A percentile compares a stretch with the other conserved stretches of the same genome.
Evolutionary conservation across 164 flowering plant genomes (phyloP).

Genomic region (Vitis vinifera): DNA sequence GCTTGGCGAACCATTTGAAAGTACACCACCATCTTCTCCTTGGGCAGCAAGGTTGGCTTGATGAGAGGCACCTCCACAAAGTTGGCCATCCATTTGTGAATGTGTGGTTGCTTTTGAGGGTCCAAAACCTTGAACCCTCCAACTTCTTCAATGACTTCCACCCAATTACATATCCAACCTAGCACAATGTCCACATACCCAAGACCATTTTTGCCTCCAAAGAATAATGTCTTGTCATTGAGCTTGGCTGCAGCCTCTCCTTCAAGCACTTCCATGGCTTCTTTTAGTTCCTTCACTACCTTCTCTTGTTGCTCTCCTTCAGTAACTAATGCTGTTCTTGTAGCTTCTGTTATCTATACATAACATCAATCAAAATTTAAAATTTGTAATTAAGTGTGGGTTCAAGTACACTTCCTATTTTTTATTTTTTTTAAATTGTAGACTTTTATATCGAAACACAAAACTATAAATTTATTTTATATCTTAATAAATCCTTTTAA

Average conservation of each 20-base stretch:
- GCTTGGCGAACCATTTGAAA: background rate
- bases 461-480: too few relatives aligned
- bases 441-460: background rate
- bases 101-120: background rate
- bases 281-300: background rate
- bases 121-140: background rate
- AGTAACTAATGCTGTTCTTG: background rate
- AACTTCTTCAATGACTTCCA: slow-evolving; percentile 5
- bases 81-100: background rate
- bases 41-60: background rate
- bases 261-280: slow-evolving; percentile 8
- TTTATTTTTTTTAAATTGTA: background rate
- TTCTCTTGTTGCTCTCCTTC: slow-evolving; percentile 3
- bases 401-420: background rate
- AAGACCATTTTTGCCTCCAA: background rate
- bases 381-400: too few relatives aligned
- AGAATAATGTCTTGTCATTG: slow-evolving; percentile 3
- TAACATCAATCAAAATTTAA: too few relatives aligned
- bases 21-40: background rate
- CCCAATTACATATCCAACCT: slow-evolving; percentile 4
- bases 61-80: background rate
- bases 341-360: background rate
- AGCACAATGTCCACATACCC: slow-evolving; percentile 6
- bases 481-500: too few relatives aligned
- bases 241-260: background rate